Conservation (phyloP, 352 stramenopile genomes). For the Pythium utonaiense region DNA sequence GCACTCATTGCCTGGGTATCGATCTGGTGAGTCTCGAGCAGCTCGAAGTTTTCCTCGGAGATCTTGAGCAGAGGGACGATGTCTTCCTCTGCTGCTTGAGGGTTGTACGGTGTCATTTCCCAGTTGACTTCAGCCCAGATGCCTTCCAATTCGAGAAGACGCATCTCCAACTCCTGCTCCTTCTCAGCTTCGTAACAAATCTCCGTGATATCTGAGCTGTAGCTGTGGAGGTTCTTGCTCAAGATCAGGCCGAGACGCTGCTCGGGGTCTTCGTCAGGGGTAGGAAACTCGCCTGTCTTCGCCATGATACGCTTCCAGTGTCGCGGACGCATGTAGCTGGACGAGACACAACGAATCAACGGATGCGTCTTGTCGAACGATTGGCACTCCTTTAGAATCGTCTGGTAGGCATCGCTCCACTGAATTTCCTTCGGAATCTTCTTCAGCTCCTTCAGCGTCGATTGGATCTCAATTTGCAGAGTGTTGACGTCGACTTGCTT, state of each 20-base stretch:
- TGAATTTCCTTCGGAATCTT: conserved; percentile 91
- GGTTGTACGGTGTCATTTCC: conserved; percentile 92
- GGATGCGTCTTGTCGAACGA: conserved; percentile 85
- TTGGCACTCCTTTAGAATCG: conserved; percentile 75
- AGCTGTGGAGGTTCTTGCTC: conserved; percentile 92
- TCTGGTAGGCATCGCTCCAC: conserved; percentile 90
- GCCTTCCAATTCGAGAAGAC: conserved; percentile 88
- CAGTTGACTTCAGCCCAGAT: conserved; percentile 93
- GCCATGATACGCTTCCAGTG: conserved; percentile 93
- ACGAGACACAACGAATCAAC: conserved; percentile 68
- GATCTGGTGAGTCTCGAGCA: conserved; percentile 96
- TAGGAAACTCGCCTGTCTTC: conserved; percentile 90
- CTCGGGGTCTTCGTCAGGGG: conserved; percentile 91
- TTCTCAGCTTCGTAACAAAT: conserved; percentile 96
- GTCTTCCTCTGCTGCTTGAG: conserved; percentile 61
- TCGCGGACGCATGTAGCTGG: conserved; percentile 89
- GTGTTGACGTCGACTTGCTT: conserved; percentile 89
- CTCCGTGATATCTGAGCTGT: conserved; percentile 94
- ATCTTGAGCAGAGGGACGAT: conserved; percentile 90
- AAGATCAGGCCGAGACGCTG: conserved; percentile 89
- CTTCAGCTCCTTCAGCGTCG: conserved; percentile 92
- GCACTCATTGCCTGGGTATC: conserved; percentile 95
- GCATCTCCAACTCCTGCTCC: conserved; percentile 94
- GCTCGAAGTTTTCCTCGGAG: conserved; percentile 95
- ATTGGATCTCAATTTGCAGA: conserved; percentile 94